Conservation (phyloP, 257 asterid species). For the Phtheirospermum japonicum region DNA sequence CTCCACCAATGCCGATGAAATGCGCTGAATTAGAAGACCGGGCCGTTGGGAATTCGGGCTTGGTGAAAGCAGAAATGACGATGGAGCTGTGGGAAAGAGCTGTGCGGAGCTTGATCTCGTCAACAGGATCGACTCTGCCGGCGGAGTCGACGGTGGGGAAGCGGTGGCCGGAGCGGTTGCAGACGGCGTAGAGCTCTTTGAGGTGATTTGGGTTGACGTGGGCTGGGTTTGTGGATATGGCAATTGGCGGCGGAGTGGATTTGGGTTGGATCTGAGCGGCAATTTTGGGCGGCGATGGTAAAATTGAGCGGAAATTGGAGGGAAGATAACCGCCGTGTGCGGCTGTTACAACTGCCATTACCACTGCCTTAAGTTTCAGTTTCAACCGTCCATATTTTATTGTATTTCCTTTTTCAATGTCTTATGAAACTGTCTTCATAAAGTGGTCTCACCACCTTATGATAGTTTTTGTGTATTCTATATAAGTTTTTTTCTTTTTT, state of each 20-base stretch:
- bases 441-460: no score
- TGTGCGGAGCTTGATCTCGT: conserved; percentile 52
- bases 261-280: conserved; percentile 30
- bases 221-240: conserved; percentile 59
- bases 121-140: conserved; percentile 64
- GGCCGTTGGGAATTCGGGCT: conserved; percentile 33
- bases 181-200: conserved; percentile 54
- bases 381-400: background rate
- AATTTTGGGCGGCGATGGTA: conserved; percentile 33
- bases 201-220: conserved; percentile 52
- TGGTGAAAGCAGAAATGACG: conserved; percentile 70
- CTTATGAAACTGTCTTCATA: no score
- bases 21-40: conserved; percentile 18
- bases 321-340: conserved; percentile 47
- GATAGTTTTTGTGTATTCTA: no score
- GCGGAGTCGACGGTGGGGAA: conserved; percentile 55
- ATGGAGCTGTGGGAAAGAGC: conserved; percentile 76
- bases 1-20: conserved; percentile 51
- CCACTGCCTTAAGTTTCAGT: background rate
- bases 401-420: no score
- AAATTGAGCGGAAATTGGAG: conserved; percentile 39
- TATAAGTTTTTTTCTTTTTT: no score
- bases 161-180: conserved; percentile 89
- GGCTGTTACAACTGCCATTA: conserved; percentile 62
- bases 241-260: conserved; percentile 46